phyloP scores from a whole-genome alignment of 352 stramenopile species.

The Phytophthora agathidicida region DNA sequence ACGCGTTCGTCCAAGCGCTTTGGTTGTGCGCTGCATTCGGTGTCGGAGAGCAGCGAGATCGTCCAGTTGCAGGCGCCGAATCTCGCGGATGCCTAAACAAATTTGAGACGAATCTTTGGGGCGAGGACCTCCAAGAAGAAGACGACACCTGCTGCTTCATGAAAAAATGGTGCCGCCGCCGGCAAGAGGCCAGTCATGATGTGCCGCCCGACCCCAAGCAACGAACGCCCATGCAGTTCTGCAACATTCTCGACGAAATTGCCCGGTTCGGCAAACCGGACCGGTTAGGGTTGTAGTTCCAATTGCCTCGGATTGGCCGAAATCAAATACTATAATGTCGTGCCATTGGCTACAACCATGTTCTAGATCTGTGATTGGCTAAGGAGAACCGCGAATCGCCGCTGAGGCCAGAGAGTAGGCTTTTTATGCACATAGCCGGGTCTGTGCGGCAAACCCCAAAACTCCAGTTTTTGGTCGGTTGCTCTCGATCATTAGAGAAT shows the following conservation, averaged over 20 bases:
- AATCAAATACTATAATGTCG: neutral
- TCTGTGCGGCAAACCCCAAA: constrained; percentile 15
- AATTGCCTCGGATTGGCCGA: constrained; percentile 3
- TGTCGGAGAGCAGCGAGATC: constrained; percentile 11
- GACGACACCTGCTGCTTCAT: no score
- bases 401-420: constrained; percentile 20
- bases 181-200: constrained; percentile 11
- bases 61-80: constrained; percentile 24
- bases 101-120: constrained; percentile 17
- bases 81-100: constrained; percentile 19
- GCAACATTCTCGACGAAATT: constrained; percentile 21
- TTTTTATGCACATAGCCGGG: constrained; percentile 12
- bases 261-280: constrained; percentile 15
- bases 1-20: constrained; percentile 3
- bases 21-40: neutral
- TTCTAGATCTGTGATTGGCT: constrained; percentile 2
- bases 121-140: no score
- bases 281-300: constrained; percentile 19
- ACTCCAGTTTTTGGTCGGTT: constrained; percentile 18
- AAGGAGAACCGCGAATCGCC: constrained; percentile 4
- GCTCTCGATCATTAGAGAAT: constrained; percentile 42
- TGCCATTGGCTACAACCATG: neutral
- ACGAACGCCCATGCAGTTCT: neutral
- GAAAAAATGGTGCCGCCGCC: no score
- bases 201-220: neutral